A percentile compares a stretch with the other conserved stretches of the same genome.
These are phyloP conservation scores for Talaromyces sp. DNA, from an alignment of 2,329 filamentous ascomycete species.

Conservation along the genomic window DNA sequence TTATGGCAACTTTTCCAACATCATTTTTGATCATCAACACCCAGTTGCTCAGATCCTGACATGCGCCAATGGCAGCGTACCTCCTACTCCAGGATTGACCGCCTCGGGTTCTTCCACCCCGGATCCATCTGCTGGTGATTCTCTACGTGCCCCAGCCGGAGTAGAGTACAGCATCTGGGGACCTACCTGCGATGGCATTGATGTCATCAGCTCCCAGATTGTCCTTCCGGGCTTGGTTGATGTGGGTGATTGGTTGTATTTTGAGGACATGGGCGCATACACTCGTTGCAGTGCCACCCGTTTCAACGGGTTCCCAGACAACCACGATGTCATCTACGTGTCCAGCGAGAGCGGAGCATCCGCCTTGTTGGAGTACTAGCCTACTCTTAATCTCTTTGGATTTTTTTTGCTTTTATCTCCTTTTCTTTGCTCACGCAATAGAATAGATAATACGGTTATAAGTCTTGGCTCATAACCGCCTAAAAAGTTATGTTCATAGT, in stretches of 20 bases:
- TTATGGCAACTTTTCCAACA: constrained; percentile 98
- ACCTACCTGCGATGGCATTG: constrained; percentile 95
- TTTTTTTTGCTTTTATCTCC: background rate
- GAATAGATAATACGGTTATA: background rate
- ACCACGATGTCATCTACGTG: constrained; percentile 90
- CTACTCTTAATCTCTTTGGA: constrained; percentile 4
- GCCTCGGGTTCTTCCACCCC: constrained; percentile 16
- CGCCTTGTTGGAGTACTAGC: constrained; percentile 60
- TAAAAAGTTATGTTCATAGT: constrained; percentile 6
- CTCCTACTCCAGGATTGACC: constrained; percentile 4
- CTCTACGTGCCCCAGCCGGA: constrained; percentile 37
- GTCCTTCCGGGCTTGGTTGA: constrained; percentile 73
- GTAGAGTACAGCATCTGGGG: constrained; percentile 96
- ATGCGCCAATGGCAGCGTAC: constrained; percentile 46
- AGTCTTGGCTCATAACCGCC: background rate
- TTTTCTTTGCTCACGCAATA: constrained; percentile 3
- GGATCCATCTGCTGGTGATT: constrained; percentile 12
- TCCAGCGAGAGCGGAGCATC: constrained; percentile 86
- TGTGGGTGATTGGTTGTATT: constrained; percentile 97
- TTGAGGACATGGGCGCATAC: constrained; percentile 98
- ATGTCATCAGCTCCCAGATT: constrained; percentile 82
- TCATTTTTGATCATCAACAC: constrained; percentile 98
- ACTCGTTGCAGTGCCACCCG: constrained; percentile 96
- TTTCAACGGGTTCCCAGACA: constrained; percentile 95
- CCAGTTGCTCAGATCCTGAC: constrained; percentile 79